Conservation (phyloP, 2,329 filamentous ascomycete species). For the Scytalidium lignicola region DNA sequence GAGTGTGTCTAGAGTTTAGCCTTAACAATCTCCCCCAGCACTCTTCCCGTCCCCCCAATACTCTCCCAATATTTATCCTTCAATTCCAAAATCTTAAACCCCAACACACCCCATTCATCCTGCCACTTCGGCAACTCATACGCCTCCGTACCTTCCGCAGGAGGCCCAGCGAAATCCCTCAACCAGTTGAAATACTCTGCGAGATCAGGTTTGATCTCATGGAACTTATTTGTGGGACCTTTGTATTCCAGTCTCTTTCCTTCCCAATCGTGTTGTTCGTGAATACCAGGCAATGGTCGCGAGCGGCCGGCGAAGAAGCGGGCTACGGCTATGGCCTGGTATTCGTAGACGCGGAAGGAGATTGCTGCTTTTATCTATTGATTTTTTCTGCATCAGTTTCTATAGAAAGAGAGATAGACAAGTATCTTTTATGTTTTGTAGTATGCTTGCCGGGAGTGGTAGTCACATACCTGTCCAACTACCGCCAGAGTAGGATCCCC, state of each 20-base stretch:
- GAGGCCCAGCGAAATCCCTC: slow-evolving; percentile 40
- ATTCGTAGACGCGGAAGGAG: slow-evolving; percentile 65
- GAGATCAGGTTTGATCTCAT: slow-evolving; percentile 50
- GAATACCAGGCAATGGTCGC: slow-evolving; percentile 36
- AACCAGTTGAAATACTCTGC: slow-evolving; percentile 56
- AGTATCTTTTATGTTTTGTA: no score
- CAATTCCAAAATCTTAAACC: slow-evolving; percentile 2
- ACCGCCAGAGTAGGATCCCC: slow-evolving; percentile 49
- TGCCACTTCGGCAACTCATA: slow-evolving; percentile 7
- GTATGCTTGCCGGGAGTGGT: no score
- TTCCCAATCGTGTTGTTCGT: slow-evolving; percentile 52
- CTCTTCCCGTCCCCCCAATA: background rate
- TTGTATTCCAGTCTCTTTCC: slow-evolving; percentile 41
- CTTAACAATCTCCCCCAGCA: background rate
- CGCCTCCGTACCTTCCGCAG: slow-evolving; percentile 20
- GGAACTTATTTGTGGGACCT: slow-evolving; percentile 50
- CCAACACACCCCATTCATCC: slow-evolving; percentile 3
- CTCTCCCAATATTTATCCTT: slow-evolving; percentile 1
- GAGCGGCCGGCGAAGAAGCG: slow-evolving; percentile 50
- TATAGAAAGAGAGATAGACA: no score
- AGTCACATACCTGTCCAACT: slow-evolving; percentile 45
- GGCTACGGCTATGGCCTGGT: slow-evolving; percentile 57
- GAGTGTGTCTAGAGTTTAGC: background rate
- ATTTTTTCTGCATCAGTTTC: no score
- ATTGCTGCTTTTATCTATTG: slow-evolving; percentile 39